phyloP scores from a whole-genome alignment of 2,329 filamentous ascomycete species.

The Claviceps africana region DNA sequence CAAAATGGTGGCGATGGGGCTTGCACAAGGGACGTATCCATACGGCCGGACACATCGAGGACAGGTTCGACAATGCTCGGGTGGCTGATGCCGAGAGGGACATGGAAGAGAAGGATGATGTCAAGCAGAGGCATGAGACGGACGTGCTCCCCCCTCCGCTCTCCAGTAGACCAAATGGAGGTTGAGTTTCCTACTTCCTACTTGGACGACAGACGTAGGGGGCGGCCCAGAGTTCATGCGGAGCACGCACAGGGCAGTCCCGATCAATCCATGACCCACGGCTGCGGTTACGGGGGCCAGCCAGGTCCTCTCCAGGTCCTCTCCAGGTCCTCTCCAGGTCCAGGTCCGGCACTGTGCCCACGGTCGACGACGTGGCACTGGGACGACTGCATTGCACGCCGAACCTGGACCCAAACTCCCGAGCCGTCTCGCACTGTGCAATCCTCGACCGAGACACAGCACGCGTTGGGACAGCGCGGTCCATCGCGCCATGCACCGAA shows the following conservation, averaged over 20 bases:
- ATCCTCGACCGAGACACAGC: no score
- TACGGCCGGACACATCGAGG: slow-evolving; percentile 20
- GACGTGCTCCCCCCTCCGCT: not conserved
- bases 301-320: no score
- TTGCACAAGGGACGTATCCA: slow-evolving; percentile 11
- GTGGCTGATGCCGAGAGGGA: slow-evolving; percentile 1
- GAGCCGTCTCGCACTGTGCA: no score
- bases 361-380: no score
- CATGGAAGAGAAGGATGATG: not conserved
- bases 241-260: not conserved
- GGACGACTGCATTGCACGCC: no score
- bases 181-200: not conserved
- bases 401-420: no score
- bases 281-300: no score
- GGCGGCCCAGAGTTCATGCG: no score
- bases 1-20: slow-evolving; percentile 1
- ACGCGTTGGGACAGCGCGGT: no score
- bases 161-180: not conserved
- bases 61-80: not conserved
- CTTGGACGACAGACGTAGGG: not conserved
- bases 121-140: not conserved
- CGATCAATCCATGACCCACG: not conserved
- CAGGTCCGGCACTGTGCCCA: no score
- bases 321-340: no score
- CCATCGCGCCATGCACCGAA: no score